Evolutionary conservation across 495 filamentous ascomycete genomes (phyloP), one percentile per base, ranked within the genome.

Genomic region (Aspergillus conjunctus): DNA sequence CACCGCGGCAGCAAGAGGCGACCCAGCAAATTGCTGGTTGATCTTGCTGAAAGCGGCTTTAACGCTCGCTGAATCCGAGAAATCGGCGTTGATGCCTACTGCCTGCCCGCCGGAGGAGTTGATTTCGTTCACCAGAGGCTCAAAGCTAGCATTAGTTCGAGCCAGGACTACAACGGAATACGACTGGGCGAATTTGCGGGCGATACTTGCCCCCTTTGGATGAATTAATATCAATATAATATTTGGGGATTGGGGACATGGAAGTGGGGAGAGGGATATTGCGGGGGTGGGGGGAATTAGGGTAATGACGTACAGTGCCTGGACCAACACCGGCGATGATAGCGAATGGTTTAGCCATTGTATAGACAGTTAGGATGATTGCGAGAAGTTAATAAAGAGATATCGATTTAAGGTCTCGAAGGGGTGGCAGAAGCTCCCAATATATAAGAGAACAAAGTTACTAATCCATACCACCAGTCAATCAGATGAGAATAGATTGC

Each of bases 161-260:
- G 91, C 84, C 5, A 96, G 80, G 12, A 94, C 77, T 11, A 89
- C 85, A 15, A 96, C 88, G 0, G 89, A 86, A 74, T 96, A 96
- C 17, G 80, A 58, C 68, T 85, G 68, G 57, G 87, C 84, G 74
- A 94, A 94, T 59, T 79, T 81, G 39, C 84, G 77, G 45, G 91
- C 90, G 21, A 91, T 74, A 33, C 77, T 75, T 32, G 81, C 77
- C n/a, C 81, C 81, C 78, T 83, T 56, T 54, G 33, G 0, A 7
- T 32, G 10, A 8, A 43, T 58, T 52, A 52, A 53, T 34, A 22
- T 51, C 31, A 4, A 8, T 1, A n/a, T 54, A n/a, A n/a, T n/a
- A n/a, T n/a, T n/a, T n/a, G n/a, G n/a, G n/a, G n/a, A n/a, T n/a
- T n/a, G n/a, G n/a, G n/a, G n/a, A n/a, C n/a, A n/a, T n/a, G n/a